A percentile compares a stretch with the other conserved stretches of the same genome.
Evolutionary conservation across 805 yeast species (phyloP).

Genomic region (Candida sonorensis): DNA sequence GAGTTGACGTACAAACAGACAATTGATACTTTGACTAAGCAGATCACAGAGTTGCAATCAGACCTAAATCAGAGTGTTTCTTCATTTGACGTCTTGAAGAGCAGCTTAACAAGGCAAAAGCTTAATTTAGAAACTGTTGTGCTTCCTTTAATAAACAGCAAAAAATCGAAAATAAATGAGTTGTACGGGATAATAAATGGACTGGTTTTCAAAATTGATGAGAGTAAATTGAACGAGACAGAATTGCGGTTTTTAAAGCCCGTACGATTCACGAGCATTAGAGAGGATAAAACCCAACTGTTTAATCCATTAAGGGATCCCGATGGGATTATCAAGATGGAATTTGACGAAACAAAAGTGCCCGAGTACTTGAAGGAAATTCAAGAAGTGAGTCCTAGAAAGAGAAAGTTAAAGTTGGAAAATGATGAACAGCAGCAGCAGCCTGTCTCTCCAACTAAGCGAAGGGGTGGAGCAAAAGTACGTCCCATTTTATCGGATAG

Average conservation of each 20-base stretch:
- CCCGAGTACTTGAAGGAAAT: conserved; percentile 10
- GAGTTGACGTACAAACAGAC: conserved; percentile 7
- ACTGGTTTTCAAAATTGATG: too few relatives aligned
- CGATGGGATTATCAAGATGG: conserved; percentile 11
- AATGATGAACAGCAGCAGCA: not conserved
- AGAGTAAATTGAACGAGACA: too few relatives aligned
- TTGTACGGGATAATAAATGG: conserved; percentile 3
- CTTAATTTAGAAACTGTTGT: conserved; percentile 1
- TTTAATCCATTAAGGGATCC: conserved; percentile 9
- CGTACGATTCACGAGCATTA: not conserved
- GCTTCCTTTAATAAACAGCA: conserved; percentile 2
- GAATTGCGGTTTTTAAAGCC: too few relatives aligned
- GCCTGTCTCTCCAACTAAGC: not conserved
- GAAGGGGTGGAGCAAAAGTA: not conserved
- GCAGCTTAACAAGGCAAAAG: not conserved
- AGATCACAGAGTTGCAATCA: conserved; percentile 7
- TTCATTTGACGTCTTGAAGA: not conserved
- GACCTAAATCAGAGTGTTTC: not conserved
- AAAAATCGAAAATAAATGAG: too few relatives aligned
- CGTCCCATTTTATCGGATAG: too few relatives aligned
- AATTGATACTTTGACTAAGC: conserved; percentile 1
- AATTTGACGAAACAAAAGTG: conserved; percentile 8
- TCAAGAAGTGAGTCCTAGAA: conserved; percentile 13
- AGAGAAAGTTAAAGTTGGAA: conserved; percentile 4
- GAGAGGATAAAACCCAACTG: not conserved